phyloP scores from a whole-genome alignment of 2,329 filamentous ascomycete species.

The Alternaria triticina region DNA sequence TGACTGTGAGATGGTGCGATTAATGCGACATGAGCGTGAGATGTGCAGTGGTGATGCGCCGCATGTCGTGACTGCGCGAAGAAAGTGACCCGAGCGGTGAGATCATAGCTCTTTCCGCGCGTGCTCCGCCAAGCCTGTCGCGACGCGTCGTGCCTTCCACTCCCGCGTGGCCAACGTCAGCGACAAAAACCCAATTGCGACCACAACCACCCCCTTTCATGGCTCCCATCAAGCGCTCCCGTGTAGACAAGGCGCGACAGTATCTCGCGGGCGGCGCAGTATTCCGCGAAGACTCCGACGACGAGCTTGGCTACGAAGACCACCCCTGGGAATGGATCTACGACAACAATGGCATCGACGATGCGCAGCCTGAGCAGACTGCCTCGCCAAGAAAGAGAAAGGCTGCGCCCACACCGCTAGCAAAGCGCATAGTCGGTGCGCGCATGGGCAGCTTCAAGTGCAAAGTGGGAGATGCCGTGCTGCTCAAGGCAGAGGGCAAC shows the following conservation, averaged over 20 bases:
- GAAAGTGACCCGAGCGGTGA: slow-evolving; percentile 13
- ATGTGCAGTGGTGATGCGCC: background rate
- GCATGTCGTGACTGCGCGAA: background rate
- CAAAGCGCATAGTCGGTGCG: slow-evolving; percentile 74
- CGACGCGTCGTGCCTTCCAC: slow-evolving; percentile 36
- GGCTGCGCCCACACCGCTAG: slow-evolving; percentile 20
- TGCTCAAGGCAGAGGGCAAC: slow-evolving; percentile 87
- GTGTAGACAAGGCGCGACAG: slow-evolving; percentile 55
- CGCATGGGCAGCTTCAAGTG: slow-evolving; percentile 83
- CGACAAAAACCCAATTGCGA: slow-evolving; percentile 25
- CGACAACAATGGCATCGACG: slow-evolving; percentile 34
- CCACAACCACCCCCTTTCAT: slow-evolving; percentile 33
- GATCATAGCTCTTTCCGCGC: slow-evolving; percentile 29
- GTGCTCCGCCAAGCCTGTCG: slow-evolving; percentile 35
- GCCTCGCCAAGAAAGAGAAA: slow-evolving; percentile 45
- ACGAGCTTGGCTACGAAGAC: slow-evolving; percentile 70
- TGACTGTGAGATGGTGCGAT: background rate
- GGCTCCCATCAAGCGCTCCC: slow-evolving; percentile 50
- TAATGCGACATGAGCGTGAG: background rate
- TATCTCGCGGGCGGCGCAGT: slow-evolving; percentile 67
- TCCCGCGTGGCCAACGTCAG: slow-evolving; percentile 30
- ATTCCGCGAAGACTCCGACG: slow-evolving; percentile 80
- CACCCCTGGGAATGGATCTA: slow-evolving; percentile 65
- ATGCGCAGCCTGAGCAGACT: slow-evolving; percentile 26
- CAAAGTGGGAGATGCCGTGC: slow-evolving; percentile 78